phyloP scores from a whole-genome alignment of 306 rosid genomes.

The Dicorynia guianensis region DNA sequence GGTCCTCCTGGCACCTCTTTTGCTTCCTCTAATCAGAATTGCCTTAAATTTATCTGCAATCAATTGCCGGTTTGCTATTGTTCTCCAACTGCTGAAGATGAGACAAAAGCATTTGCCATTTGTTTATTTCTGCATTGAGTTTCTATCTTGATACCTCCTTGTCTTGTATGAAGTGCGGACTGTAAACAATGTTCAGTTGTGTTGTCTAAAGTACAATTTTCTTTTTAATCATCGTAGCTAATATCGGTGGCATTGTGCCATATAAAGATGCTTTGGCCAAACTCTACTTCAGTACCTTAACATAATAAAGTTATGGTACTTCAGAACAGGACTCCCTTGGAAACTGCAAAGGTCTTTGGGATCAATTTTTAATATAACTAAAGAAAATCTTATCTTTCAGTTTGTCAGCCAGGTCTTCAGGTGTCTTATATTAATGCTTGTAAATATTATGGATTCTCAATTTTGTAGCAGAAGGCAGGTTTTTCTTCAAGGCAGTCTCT shows the following conservation, averaged over 20 bases:
- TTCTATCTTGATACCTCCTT: too few relatives aligned
- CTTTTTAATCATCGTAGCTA: not conserved
- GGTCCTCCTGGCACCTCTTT: too few relatives aligned
- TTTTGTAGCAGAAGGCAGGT: not conserved
- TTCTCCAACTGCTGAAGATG: not conserved
- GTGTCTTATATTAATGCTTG: not conserved
- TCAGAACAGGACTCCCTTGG: not conserved
- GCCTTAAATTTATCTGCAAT: too few relatives aligned
- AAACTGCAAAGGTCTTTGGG: not conserved
- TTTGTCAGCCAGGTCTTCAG: not conserved
- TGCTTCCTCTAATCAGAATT: too few relatives aligned
- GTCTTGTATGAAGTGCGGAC: too few relatives aligned
- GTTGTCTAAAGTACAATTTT: too few relatives aligned
- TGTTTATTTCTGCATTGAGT: too few relatives aligned
- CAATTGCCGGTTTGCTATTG: not conserved
- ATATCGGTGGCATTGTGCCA: conserved; percentile 44
- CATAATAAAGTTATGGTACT: not conserved
- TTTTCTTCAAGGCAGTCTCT: not conserved
- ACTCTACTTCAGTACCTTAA: conserved; percentile 8
- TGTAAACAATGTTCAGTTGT: too few relatives aligned
- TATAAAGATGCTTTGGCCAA: conserved; percentile 35
- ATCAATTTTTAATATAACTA: not conserved
- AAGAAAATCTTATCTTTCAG: not conserved
- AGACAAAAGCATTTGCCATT: not conserved
- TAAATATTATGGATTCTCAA: not conserved